A percentile compares a stretch with the other conserved stretches of the same genome.
Evolutionary conservation across 495 filamentous ascomycete genomes (phyloP).

Genomic region (Thermothielavioides terrestris): DNA sequence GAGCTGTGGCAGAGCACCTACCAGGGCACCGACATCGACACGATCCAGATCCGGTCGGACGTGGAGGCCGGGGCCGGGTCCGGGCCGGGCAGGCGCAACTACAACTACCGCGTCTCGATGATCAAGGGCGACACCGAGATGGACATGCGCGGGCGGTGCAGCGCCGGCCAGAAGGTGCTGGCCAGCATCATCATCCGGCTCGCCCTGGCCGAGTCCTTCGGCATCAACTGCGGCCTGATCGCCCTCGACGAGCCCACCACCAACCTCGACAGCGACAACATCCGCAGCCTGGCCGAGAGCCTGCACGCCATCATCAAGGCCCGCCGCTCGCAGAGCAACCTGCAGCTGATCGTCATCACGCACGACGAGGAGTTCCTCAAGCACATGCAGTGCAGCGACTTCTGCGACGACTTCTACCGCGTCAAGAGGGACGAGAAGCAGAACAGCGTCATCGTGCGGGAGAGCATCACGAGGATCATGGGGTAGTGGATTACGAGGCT

Average conservation of each 20-base stretch:
- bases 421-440: slow-evolving; percentile 76
- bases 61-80: slow-evolving; percentile 46
- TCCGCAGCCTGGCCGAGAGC: slow-evolving; percentile 73
- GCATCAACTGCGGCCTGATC: slow-evolving; percentile 91
- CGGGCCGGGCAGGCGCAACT: slow-evolving; percentile 62
- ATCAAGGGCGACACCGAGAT: slow-evolving; percentile 94
- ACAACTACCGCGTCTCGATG: slow-evolving; percentile 99
- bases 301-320: slow-evolving; percentile 81
- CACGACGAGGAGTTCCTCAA: slow-evolving; percentile 96
- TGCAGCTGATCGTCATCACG: slow-evolving; percentile 97
- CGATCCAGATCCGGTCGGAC: slow-evolving; percentile 88
- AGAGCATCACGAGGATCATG: slow-evolving; percentile 52
- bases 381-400: slow-evolving; percentile 91
- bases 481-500: slow-evolving; percentile 21
- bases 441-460: slow-evolving; percentile 74
- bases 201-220: slow-evolving; percentile 93
- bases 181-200: slow-evolving; percentile 97
- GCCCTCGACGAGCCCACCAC: slow-evolving; percentile 97
- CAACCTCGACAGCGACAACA: slow-evolving; percentile 93
- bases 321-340: slow-evolving; percentile 79
- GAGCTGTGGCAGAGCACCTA: slow-evolving; percentile 97
- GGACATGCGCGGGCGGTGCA: slow-evolving; percentile 98
- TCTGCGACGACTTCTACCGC: slow-evolving; percentile 83
- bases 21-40: slow-evolving; percentile 95
- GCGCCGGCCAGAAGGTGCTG: slow-evolving; percentile 91